Evolutionary conservation across 2,329 filamentous ascomycete genomes (phyloP), one percentile per base, ranked within the genome.

Genomic region (Pseudogymnoascus sp.): DNA sequence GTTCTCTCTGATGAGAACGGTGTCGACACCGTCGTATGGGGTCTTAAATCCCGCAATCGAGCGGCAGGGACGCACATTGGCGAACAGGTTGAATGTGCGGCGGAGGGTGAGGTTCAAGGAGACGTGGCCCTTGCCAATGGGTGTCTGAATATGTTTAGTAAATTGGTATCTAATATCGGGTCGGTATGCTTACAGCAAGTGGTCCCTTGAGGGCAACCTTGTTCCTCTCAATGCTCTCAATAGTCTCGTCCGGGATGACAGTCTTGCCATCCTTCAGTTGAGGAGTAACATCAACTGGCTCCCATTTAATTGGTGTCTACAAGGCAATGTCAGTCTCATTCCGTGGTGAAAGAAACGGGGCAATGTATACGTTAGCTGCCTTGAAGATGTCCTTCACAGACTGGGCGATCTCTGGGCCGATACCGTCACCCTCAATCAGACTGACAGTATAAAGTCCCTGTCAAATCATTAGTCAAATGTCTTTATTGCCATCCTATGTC

Each of bases 81-180:
- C 95, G 79, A 99, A 99, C 73, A 99, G 92, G 84, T 99, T 99
- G 83, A 99, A 99, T 67, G 95, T 99, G 75, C 94, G 90, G 76
- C 94, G 93, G 73, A 99, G 92, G 65, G 94, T 99, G 69, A 99
- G 83, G 85, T 99, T 99, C 71, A 99, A 90, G 64, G 94, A 97
- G 76, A 99, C 93, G 81, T 99, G 94, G 74, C 94, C 94, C 84
- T 97, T 99, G 78, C 95, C 94, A 73, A 99, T 86, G 68, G 94
- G 94, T 3, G 94, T 99, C 85, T 92, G 66, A 38, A 65, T 59
- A 35, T 38, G 45, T 64, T 63, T 63, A 68, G 33, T 63, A 55
- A 55, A 39, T 6, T 14, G 58, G 37, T 43, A 58, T 61, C 61
- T 65, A 65, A 52, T 66, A 66, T 66, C 60, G 66, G 60, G 21